Conservation (phyloP, 352 stramenopile genomes). For the Phytophthora pluvialis region DNA sequence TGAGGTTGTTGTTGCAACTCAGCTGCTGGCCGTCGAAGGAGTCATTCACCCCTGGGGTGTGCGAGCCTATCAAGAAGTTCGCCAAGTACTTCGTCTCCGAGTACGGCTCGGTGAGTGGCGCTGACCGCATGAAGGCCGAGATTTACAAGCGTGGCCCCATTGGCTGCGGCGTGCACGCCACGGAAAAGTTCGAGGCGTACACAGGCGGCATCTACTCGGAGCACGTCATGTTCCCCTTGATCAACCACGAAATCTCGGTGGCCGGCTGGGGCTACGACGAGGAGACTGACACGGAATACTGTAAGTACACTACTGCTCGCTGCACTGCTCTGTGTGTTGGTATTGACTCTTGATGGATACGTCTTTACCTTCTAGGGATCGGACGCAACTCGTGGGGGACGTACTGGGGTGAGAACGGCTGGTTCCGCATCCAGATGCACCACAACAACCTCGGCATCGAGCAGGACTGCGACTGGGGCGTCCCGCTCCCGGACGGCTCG, state of each 20-base stretch:
- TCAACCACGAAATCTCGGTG: slow-evolving; percentile 92
- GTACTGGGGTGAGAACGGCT: slow-evolving; percentile 94
- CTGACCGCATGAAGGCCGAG: slow-evolving; percentile 92
- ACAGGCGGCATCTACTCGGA: slow-evolving; percentile 85
- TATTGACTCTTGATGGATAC: slow-evolving; percentile 13
- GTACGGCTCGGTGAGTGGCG: slow-evolving; percentile 88
- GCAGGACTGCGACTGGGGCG: slow-evolving; percentile 89
- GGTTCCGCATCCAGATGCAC: slow-evolving; percentile 92
- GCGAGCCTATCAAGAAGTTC: slow-evolving; percentile 87
- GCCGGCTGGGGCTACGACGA: slow-evolving; percentile 89
- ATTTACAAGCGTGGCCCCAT: slow-evolving; percentile 92
- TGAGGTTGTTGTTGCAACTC: neutral
- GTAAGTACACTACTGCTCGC: slow-evolving; percentile 42
- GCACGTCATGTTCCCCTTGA: slow-evolving; percentile 78
- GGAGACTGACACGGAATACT: slow-evolving; percentile 90
- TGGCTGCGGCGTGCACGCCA: slow-evolving; percentile 89
- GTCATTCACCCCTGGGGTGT: slow-evolving; percentile 86
- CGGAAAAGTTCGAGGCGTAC: slow-evolving; percentile 86
- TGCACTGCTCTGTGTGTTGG: neutral
- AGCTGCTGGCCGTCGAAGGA: slow-evolving; percentile 88
- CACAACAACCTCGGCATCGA: slow-evolving; percentile 92
- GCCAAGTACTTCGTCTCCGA: slow-evolving; percentile 92
- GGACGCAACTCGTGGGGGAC: slow-evolving; percentile 93
- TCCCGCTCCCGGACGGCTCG: slow-evolving; percentile 81
- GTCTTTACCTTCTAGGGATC: slow-evolving; percentile 58